Evolutionary conservation across 2,329 filamentous ascomycete genomes (phyloP), one percentile per base, ranked within the genome.

Genomic region (Diaporthe sp.): DNA sequence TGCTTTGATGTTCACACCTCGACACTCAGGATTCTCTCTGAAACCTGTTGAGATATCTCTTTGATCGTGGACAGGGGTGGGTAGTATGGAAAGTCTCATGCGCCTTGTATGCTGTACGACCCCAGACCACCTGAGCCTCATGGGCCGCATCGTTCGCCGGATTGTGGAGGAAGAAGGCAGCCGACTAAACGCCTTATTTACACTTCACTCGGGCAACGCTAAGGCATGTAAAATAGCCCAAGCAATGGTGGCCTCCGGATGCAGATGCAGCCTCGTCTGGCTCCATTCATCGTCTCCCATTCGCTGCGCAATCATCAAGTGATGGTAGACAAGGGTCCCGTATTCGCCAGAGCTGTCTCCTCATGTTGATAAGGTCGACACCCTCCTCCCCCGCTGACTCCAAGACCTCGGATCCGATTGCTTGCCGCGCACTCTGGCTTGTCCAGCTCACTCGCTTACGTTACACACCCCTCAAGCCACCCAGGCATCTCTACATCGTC

Each of bases 151-250:
- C 28, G 69, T 25, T 54, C 25, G 69, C 57, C 54, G 50, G 13
- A 22, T n/a, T 33, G 33, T 15, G n/a, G n/a, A 38, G 22, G 4
- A 64, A 72, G 25, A 72, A 72, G 57, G 69, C 57, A 64, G 22
- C 69, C 42, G 54, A 33, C 40, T 35, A 17, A 38, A 22, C n/a
- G 57, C 45, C 57, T 64, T 54, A 17, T 33, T 54, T 47, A 33
- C 68, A 71, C 55, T 64, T 42, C 30, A 12, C 45, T 52, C 35
- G 69, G 69, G 69, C 69, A 42, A 64, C 69, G 69, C 69, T 72
- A 72, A 61, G 25, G 38, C 45, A 54, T 72, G 69, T 57, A 72
- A 28, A 52, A 40, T 3, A 22, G 15, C 30, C 33, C 35, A 40
- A 40, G 35, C n/a, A 19, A 61, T 38, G 69, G 30, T 54, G 45